Base-by-base conservation (phyloP, 148 eudicot species). In the Rhododendron molle region DNA sequence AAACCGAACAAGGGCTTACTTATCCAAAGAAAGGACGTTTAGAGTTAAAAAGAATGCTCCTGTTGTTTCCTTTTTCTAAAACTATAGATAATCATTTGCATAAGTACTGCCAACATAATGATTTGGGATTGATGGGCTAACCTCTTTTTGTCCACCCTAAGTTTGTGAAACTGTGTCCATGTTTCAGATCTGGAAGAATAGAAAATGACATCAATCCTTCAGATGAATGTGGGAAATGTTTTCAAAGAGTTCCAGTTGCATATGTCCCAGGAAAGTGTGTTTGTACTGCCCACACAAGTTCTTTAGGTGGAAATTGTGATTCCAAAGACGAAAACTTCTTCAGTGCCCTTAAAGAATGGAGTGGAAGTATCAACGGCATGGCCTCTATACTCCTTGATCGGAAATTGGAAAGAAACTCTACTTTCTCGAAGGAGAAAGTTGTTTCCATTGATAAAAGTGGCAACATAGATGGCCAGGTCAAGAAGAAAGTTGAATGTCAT, bases 221-320 rank as follows among this genome's bases (percentile, higher is more conserved):
- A 56, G 79, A 85, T 67, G 32, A 83, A 88, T 50, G 49, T 79
- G 89, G 71, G 80, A 78, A 85, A 86, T 88, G 89, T 86, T 73
- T 58, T 82, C 89, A 86, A 78, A 44, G 79, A 23, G 87, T 85
- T 87, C 86, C 92, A 86, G 81, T 36, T 82, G 21, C 87, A 85
- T 74, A 60, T 86, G 56, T 84, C 46, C 86, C 88, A 71, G 87
- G 86, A 78, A 83, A 78, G 62, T 81, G 91, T 82, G 81, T 49
- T 78, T 84, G 87, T 86, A 56, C 85, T 73, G 85, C 44, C 50
- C 88, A 77, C 26, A 60, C 83, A 86, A 56, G 86, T 73, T 72
- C 47, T 81, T 71, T 84, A 49, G 83, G 67, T 46, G 86, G 62
- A 54, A 82, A 88, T 69, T 79, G 82, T 72, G 69, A 87, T 84